phyloP scores from a whole-genome alignment of 176 grass and related monocot genomes.

The Oropetium thomaeum region DNA sequence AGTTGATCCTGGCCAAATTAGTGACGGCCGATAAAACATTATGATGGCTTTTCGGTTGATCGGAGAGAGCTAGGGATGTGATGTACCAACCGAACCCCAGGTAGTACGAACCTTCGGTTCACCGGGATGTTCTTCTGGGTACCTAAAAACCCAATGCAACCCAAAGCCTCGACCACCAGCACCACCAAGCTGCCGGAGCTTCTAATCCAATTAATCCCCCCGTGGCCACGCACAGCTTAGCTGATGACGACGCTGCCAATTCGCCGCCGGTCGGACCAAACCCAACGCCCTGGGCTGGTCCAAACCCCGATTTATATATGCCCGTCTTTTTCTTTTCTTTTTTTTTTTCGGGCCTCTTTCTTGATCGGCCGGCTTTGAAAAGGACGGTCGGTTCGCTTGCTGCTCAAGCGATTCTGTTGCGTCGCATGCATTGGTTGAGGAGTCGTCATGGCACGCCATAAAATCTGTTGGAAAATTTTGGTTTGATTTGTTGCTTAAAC shows the following conservation, averaged over 20 bases:
- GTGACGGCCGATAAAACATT: slow-evolving; percentile 32
- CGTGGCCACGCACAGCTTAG: too few species aligned
- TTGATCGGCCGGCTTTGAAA: slow-evolving; percentile 21
- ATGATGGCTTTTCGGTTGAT: too few species aligned
- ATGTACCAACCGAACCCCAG: too few species aligned
- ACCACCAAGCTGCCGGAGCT: slow-evolving; percentile 20
- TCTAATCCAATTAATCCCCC: slow-evolving; percentile 32
- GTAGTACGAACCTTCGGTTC: too few species aligned
- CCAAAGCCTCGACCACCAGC: not conserved
- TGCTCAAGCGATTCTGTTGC: slow-evolving; percentile 39
- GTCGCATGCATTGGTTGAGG: slow-evolving; percentile 28
- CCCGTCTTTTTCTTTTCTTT: not conserved
- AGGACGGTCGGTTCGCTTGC: slow-evolving; percentile 36
- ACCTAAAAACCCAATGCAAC: not conserved
- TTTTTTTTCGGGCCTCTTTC: not conserved
- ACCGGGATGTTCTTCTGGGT: too few species aligned
- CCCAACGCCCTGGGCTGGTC: slow-evolving; percentile 28
- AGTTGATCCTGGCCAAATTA: slow-evolving; percentile 31
- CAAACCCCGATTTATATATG: slow-evolving; percentile 1
- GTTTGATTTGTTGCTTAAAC: not conserved
- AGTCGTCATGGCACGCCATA: slow-evolving; percentile 8
- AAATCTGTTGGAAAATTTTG: slow-evolving; percentile 4
- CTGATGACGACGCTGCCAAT: not conserved
- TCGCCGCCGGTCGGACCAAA: slow-evolving; percentile 1
- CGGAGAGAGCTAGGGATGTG: too few species aligned